Evolutionary conservation across 202 grass and related monocot species (phyloP).

Genomic region (Setaria italica): DNA sequence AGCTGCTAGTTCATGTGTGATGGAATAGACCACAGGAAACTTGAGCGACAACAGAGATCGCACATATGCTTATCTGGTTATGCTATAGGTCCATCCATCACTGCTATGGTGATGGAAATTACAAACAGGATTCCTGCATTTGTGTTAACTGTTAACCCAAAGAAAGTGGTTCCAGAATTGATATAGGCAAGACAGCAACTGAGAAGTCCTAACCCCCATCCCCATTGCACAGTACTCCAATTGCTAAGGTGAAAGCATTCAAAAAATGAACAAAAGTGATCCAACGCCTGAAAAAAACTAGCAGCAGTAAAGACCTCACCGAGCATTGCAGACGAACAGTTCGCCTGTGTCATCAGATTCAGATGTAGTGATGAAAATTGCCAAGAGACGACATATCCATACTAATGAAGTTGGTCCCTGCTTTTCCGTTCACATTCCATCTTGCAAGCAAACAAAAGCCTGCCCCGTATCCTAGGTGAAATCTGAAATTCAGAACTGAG

Average conservation of each 20-base stretch:
- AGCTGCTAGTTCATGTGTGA: not conserved
- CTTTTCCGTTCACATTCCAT: constrained; percentile 25
- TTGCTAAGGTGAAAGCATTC: not conserved
- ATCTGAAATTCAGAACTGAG: constrained; percentile 23
- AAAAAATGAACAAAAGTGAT: constrained; percentile 25
- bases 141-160: not conserved
- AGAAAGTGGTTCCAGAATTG: not conserved
- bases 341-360: constrained; percentile 5
- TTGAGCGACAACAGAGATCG: not conserved
- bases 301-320: constrained; percentile 44
- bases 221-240: too few species aligned
- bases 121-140: not conserved
- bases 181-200: not conserved
- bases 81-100: not conserved
- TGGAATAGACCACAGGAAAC: constrained; percentile 13
- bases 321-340: constrained; percentile 11
- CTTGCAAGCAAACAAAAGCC: constrained; percentile 37
- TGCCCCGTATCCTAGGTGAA: constrained; percentile 42
- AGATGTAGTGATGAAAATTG: constrained; percentile 24
- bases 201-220: too few species aligned
- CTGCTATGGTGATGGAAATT: not conserved
- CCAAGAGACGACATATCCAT: not conserved
- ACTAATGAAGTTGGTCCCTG: constrained; percentile 20
- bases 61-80: constrained; percentile 22
- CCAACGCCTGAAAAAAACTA: constrained; percentile 3